Base-by-base conservation (phyloP, 805 yeast species). In the Nakazawaea laoshanensis region DNA sequence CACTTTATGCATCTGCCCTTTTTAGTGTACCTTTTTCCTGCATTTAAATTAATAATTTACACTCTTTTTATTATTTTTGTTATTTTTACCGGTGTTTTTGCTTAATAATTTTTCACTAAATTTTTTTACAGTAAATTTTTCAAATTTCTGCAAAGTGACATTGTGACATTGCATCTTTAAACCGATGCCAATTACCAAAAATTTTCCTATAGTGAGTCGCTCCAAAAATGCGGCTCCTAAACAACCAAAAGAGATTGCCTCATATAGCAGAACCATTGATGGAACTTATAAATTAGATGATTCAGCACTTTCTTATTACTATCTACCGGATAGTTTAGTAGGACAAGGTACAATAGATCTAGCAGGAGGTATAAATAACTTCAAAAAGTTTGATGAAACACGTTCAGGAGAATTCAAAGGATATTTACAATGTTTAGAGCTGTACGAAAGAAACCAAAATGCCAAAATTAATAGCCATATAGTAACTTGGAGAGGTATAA, bases 221-320 rank as follows among this genome's bases (percentile, higher is more conserved):
- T 70, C 85, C 1, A 63, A 70, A 19, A 68, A 78, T 7, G 75
- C 89, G 1, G 73, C 85, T 2, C 63, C 88, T 33, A 77, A 79
- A 46, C 94, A 86, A 52, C 97, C 98, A 3, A 80, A 78, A 42
- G 96, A 92, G 53, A 43, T 89, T 3, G 63, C 71, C n/a, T 53
- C 71, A 4, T 89, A 63, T 50, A 74, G 89, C 2, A 60, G 86
- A 36, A 73, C 70, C 18, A 55, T 56, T n/a, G 70, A 75, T 4
- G 77, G 75, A 15, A 71, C 65, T 15, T 63, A 69, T 19, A 49
- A 56, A 4, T 55, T 71, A 7, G 77, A 75, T 42, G 72, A 72
- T 33, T 53, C 73, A 0, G 65, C 70, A 3, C 54, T 85, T 32
- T 59, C 67, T n/a, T 86, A 84, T 55, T 88, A 67, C 59, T 92